Evolutionary conservation across 257 asterid genomes (phyloP).

Genomic region (Avicennia marina): DNA sequence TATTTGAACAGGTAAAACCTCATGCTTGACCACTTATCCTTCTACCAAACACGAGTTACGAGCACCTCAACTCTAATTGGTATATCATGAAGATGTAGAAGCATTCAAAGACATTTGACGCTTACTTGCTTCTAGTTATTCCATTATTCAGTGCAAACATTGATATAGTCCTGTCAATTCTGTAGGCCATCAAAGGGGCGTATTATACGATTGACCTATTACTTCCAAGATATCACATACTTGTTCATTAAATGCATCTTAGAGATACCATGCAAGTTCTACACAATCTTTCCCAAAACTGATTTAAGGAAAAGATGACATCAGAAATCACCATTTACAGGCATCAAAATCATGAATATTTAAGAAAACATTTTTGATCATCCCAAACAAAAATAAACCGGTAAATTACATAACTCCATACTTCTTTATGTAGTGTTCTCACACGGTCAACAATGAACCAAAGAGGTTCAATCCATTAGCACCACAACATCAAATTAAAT

Average conservation of each 20-base stretch:
- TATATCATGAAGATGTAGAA: neutral
- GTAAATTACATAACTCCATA: neutral
- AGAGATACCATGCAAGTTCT: neutral
- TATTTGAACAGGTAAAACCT: too few relatives aligned
- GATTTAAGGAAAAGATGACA: neutral
- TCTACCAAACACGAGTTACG: neutral
- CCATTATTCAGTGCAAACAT: too few relatives aligned
- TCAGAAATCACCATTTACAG: neutral
- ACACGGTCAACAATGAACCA: neutral
- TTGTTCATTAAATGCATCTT: neutral
- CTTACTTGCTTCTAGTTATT: too few relatives aligned
- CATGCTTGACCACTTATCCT: too few relatives aligned
- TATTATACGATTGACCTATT: neutral
- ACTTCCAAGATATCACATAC: neutral
- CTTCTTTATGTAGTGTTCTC: neutral
- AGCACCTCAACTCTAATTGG: neutral
- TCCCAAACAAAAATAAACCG: too few relatives aligned
- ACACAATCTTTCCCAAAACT: neutral
- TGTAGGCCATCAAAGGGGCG: too few relatives aligned
- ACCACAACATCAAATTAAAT: conserved; percentile 11
- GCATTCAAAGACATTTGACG: too few relatives aligned
- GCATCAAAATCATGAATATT: too few relatives aligned
- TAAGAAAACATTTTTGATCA: too few relatives aligned
- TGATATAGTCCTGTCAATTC: too few relatives aligned
- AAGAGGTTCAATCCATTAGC: conserved; percentile 2